Evolutionary conservation across 352 stramenopile genomes (phyloP).

Genomic region (Pythium rhizo-oryzae): DNA sequence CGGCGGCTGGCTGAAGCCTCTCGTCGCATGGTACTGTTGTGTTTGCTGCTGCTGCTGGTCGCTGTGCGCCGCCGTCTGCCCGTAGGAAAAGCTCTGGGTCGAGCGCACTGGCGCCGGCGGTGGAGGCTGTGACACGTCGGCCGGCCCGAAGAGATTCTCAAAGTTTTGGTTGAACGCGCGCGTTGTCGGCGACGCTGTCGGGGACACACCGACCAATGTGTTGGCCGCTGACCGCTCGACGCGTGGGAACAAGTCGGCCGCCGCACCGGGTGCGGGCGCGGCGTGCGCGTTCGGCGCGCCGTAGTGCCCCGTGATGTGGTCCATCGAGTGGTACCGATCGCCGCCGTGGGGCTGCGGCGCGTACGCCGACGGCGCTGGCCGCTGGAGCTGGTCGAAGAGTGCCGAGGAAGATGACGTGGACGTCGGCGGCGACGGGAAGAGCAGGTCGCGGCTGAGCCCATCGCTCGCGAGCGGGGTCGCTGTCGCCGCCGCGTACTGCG

Average conservation of each 20-base stretch:
- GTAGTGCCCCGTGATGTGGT: constrained; percentile 35
- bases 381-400: constrained; percentile 9
- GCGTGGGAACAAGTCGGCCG: constrained; percentile 32
- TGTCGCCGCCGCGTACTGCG: not conserved
- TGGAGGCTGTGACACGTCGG: constrained; percentile 4
- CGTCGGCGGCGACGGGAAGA: constrained; percentile 24
- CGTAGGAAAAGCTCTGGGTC: constrained; percentile 54
- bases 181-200: constrained; percentile 32
- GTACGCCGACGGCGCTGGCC: not conserved
- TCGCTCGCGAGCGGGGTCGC: constrained; percentile 17
- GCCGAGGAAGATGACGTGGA: constrained; percentile 8
- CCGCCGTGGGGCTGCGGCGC: constrained; percentile 2
- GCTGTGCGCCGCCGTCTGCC: constrained; percentile 19
- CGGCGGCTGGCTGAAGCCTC: constrained; percentile 45
- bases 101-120: constrained; percentile 36
- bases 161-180: constrained; percentile 32
- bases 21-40: constrained; percentile 29
- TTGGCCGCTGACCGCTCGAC: constrained; percentile 32
- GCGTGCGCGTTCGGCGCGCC: constrained; percentile 26
- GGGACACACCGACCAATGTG: constrained; percentile 44
- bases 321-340: constrained; percentile 26
- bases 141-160: constrained; percentile 47
- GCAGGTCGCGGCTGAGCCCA: constrained; percentile 7
- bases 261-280: not conserved
- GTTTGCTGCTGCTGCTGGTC: constrained; percentile 29